Base-by-base conservation (phyloP, 2,329 filamentous ascomycete genomes). In the Triangularia verruculosa region DNA sequence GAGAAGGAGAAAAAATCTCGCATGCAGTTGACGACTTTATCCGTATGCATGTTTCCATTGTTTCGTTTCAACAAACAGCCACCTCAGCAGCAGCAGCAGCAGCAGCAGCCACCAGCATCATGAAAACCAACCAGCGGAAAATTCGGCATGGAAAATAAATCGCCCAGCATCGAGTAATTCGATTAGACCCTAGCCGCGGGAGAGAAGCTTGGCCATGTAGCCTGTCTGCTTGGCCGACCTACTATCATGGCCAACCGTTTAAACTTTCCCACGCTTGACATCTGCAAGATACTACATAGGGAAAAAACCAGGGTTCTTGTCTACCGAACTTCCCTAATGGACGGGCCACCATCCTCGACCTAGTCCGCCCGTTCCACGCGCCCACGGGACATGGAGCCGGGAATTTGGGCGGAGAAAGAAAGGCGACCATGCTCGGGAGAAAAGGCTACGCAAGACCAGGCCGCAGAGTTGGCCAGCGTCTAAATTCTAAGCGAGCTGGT, bases 161-260 rank as follows among this genome's bases (percentile, higher is more conserved):
- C n/a, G n/a, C n/a, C 39, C 39, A 20, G 13, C 5, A 20, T n/a
- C 13, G 7, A n/a, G 15, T 6, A 17, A 47, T 20, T 47, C 39
- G 11, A 47, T 47, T 47, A 58, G 56, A 25, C 30, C 57, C 57
- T 43, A 59, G 25, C 57, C 57, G 57, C 57, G 57, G 39, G 32
- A 59, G 25, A 52, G 39, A 59, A 52, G 34, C 57, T 59, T 59
- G 57, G 57, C 25, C n/a, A n/a, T 27, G 17, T 25, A 27, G 32
- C 17, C 56, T 4, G 15, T n/a, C 15, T 39, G 34, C 34, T 39
- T 4, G 34, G 34, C 34, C 34, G 15, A 7, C 34, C 34, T 39
- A 15, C 15, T 39, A 39, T 11, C 7, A 20, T 47, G 39, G 39
- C 39, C 39, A 47, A 47, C 39, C n/a, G 39, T 47, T 47, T 47